These are phyloP conservation scores for Daldinia decipiens DNA, from an alignment of 495 filamentous ascomycete genomes.

Conservation along the genomic window DNA sequence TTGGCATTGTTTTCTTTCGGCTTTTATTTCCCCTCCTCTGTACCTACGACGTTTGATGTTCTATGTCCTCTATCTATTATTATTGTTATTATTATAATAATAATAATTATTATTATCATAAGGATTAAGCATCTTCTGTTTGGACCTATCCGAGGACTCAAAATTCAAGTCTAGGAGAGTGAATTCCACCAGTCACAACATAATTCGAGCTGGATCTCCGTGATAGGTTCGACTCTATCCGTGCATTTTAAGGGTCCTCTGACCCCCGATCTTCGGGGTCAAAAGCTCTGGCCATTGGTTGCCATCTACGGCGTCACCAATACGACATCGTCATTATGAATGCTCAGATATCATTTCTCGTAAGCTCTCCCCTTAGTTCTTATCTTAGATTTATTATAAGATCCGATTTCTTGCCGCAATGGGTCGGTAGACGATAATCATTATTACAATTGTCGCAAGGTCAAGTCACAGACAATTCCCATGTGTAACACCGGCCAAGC, in stretches of 20 bases:
- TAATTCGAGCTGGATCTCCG: slow-evolving; percentile 35
- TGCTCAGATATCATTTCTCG: slow-evolving; percentile 66
- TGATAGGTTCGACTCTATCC: slow-evolving; percentile 38
- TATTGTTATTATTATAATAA: neutral
- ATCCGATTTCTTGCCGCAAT: slow-evolving; percentile 15
- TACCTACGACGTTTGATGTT: slow-evolving; percentile 21
- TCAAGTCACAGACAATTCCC: slow-evolving; percentile 25
- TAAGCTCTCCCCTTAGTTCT: slow-evolving; percentile 47
- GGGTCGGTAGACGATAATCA: slow-evolving; percentile 6
- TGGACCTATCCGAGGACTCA: slow-evolving; percentile 20
- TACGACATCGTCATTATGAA: slow-evolving; percentile 57
- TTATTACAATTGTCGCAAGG: slow-evolving; percentile 22
- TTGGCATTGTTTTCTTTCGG: slow-evolving; percentile 22
- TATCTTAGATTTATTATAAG: slow-evolving; percentile 22
- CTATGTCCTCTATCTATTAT: slow-evolving; percentile 3
- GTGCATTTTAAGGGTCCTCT: slow-evolving; percentile 45
- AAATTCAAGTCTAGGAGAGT: slow-evolving; percentile 13
- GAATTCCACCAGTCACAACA: slow-evolving; percentile 47
- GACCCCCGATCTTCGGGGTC: slow-evolving; percentile 44
- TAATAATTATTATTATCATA: slow-evolving; percentile 4
- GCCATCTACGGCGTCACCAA: slow-evolving; percentile 34
- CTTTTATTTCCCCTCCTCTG: slow-evolving; percentile 23
- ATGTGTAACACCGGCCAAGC: slow-evolving; percentile 36
- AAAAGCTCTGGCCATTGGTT: slow-evolving; percentile 32
- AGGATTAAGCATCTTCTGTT: slow-evolving; percentile 31